Percentiles rank a stretch among this genome's conserved stretches.
Conservation (phyloP, 2,329 filamentous ascomycete genomes). For the Aspergillus transmontanensis region DNA sequence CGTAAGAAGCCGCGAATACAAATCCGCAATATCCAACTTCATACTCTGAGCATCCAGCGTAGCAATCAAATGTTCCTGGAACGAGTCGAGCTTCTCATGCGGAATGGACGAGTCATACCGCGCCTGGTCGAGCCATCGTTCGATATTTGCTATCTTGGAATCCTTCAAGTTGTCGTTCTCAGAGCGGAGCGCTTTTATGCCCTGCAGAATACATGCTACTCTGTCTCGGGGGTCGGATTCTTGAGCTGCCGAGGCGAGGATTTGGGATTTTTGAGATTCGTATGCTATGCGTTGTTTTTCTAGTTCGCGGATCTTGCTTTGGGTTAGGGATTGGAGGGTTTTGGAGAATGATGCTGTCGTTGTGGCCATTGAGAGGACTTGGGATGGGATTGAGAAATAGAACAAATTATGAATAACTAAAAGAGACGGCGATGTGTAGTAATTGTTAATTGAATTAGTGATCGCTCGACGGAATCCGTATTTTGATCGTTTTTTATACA, state of each 20-base stretch:
- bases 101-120: conserved; percentile 41
- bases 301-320: conserved; percentile 31
- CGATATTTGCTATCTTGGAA: conserved; percentile 31
- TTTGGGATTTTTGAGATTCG: conserved; percentile 18
- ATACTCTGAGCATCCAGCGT: conserved; percentile 40
- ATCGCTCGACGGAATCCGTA: background rate
- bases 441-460: background rate
- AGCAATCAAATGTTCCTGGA: conserved; percentile 33
- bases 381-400: background rate
- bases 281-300: conserved; percentile 25
- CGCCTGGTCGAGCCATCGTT: conserved; percentile 40
- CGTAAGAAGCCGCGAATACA: conserved; percentile 41
- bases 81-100: conserved; percentile 32
- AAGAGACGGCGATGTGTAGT: fast-evolving
- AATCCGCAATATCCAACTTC: conserved; percentile 31
- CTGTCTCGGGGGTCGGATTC: conserved; percentile 7
- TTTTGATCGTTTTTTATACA: background rate
- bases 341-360: conserved; percentile 14
- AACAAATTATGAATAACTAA: background rate
- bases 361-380: background rate
- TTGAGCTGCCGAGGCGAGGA: conserved; percentile 15
- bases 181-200: conserved; percentile 19
- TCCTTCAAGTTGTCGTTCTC: conserved; percentile 13
- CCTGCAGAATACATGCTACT: conserved; percentile 10
- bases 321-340: conserved; percentile 24